Evolutionary conservation across 805 yeast species (phyloP).

Genomic region (Tetrapisispora arboricola): DNA sequence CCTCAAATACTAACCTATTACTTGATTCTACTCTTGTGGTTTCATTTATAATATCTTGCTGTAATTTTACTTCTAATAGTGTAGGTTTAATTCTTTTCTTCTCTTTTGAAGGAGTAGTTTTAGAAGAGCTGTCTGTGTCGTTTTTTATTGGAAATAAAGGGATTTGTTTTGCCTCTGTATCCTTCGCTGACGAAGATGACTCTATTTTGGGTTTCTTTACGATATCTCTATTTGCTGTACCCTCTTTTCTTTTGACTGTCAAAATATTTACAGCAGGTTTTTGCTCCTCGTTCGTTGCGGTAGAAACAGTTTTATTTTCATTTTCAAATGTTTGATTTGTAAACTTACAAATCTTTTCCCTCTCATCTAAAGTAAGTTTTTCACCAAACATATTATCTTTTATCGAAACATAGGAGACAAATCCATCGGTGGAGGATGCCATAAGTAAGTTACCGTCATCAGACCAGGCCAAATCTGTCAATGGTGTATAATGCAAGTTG

Average conservation of each 20-base stretch:
- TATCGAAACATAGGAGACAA: slow-evolving; percentile 61
- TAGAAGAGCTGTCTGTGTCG: not conserved
- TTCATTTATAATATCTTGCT: not conserved
- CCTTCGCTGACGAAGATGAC: not conserved
- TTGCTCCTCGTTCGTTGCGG: not conserved
- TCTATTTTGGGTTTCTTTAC: not conserved
- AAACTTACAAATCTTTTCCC: not conserved
- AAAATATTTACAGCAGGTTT: slow-evolving; percentile 12
- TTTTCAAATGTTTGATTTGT: not conserved
- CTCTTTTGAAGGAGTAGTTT: slow-evolving; percentile 5
- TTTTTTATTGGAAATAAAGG: not conserved
- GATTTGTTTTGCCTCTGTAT: not conserved
- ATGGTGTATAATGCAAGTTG: slow-evolving; percentile 76
- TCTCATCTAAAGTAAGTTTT: slow-evolving; percentile 14
- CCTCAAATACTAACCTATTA: not conserved
- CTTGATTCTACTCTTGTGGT: not conserved
- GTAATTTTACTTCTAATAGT: slow-evolving; percentile 3
- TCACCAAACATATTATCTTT: slow-evolving; percentile 41
- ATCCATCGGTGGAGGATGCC: slow-evolving; percentile 85
- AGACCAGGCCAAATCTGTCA: slow-evolving; percentile 85
- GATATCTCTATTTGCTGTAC: not conserved
- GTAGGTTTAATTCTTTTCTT: slow-evolving; percentile 20
- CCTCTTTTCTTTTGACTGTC: slow-evolving; percentile 13
- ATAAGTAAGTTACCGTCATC: slow-evolving; percentile 60
- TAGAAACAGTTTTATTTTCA: not conserved